Conservation (phyloP, 108 stramenopile genomes). For the Schizochytrium sp. region DNA sequence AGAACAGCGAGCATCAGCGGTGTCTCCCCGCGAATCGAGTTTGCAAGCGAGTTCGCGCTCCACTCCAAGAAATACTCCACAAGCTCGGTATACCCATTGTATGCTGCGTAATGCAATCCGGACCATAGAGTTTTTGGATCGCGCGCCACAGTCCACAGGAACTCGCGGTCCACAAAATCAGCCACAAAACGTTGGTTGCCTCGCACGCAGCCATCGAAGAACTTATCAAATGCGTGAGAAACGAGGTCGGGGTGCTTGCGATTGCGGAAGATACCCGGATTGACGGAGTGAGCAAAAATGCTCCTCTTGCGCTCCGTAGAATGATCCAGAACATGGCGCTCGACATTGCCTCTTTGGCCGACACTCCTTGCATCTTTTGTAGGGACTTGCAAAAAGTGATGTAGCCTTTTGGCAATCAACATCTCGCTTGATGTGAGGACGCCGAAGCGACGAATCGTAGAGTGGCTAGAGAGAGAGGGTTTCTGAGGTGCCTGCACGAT, state of each 20-base stretch:
- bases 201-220: slow-evolving; percentile 1
- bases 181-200: not conserved
- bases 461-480: too few relatives aligned
- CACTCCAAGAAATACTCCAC: not conserved
- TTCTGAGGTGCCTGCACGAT: not conserved
- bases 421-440: not conserved
- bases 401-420: not conserved
- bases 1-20: not conserved
- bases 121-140: not conserved
- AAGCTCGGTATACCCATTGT: not conserved
- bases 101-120: not conserved
- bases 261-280: not conserved
- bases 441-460: not conserved
- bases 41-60: not conserved
- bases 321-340: too few relatives aligned
- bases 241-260: not conserved
- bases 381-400: too few relatives aligned
- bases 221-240: not conserved
- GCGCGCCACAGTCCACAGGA: not conserved
- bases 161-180: slow-evolving; percentile 1
- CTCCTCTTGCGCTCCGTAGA: not conserved
- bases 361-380: too few relatives aligned
- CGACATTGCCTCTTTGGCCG: too few relatives aligned
- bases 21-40: not conserved
- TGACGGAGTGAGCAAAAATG: not conserved